These are phyloP conservation scores for Stentor coeruleus DNA, from an alignment of 73 alveolate genomes.

Conservation along the genomic window DNA sequence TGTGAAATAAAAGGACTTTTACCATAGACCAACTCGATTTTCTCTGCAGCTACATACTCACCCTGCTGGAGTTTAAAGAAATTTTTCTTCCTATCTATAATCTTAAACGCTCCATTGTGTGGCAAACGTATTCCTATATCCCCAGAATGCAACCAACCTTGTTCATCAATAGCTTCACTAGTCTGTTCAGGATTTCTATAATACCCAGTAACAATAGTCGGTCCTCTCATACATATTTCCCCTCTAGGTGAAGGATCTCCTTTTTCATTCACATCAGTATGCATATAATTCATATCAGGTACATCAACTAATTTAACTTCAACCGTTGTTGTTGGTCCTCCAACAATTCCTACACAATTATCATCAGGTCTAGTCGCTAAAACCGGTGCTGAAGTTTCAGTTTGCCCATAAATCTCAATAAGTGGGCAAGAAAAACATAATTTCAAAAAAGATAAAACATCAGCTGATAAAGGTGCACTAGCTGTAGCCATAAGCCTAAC, in stretches of 20 bases:
- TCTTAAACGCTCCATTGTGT: conserved; percentile 33
- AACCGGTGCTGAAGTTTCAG: conserved; percentile 39
- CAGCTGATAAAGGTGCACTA: conserved; percentile 79
- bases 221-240: conserved; percentile 49
- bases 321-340: conserved; percentile 41
- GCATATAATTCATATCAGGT: conserved; percentile 38
- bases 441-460: too few species aligned
- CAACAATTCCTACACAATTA: conserved; percentile 37
- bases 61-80: conserved; percentile 71
- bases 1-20: conserved; percentile 38
- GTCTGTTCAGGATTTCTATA: conserved; percentile 43
- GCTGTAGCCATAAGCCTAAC: conserved; percentile 62
- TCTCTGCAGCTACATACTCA: conserved; percentile 71
- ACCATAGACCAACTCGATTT: conserved; percentile 52
- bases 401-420: conserved; percentile 32
- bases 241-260: conserved; percentile 46
- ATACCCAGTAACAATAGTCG: conserved; percentile 39
- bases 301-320: conserved; percentile 35
- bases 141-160: conserved; percentile 50
- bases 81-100: conserved; percentile 71
- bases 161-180: conserved; percentile 35
- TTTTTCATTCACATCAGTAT: conserved; percentile 31
- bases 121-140: conserved; percentile 40
- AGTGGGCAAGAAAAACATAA: too few species aligned
- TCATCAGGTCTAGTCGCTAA: conserved; percentile 31